Evolutionary conservation across 345 rosid genomes (phyloP).

Genomic region (Eucalyptus viminalis): DNA sequence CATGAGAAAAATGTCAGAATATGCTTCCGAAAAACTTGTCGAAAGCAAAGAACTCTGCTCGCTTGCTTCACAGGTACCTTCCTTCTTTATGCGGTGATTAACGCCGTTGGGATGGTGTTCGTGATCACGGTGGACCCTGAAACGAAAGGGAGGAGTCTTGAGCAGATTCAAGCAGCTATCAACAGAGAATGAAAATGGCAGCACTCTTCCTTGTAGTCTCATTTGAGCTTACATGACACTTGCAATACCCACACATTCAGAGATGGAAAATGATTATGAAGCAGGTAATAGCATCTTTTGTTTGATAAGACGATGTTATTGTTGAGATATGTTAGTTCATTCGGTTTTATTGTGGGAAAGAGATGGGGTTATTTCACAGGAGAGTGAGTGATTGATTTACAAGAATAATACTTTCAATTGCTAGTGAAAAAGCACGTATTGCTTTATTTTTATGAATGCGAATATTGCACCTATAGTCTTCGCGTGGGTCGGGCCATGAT

Average conservation of each 20-base stretch:
- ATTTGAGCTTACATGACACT: background rate
- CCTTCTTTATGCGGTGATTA: background rate
- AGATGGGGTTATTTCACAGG: background rate
- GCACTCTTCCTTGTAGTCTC: background rate
- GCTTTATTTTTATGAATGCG: too few relatives aligned
- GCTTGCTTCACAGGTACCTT: constrained; percentile 16
- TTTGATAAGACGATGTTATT: too few relatives aligned
- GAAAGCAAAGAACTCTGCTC: too few relatives aligned
- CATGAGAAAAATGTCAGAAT: background rate
- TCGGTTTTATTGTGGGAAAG: too few relatives aligned
- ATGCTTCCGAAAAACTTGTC: background rate
- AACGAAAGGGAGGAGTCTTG: constrained; percentile 3
- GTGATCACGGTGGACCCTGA: background rate
- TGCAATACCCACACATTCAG: fast-evolving
- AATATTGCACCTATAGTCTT: background rate
- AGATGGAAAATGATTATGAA: background rate
- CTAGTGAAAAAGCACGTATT: background rate
- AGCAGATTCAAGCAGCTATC: background rate
- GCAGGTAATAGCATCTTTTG: background rate
- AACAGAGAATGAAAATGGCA: background rate
- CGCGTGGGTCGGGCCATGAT: fast-evolving
- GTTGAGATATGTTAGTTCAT: background rate
- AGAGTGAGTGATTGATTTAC: background rate
- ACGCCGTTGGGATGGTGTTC: background rate
- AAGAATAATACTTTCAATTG: background rate